phyloP scores from a whole-genome alignment of 805 yeast species.

The Candida tammaniensis region DNA sequence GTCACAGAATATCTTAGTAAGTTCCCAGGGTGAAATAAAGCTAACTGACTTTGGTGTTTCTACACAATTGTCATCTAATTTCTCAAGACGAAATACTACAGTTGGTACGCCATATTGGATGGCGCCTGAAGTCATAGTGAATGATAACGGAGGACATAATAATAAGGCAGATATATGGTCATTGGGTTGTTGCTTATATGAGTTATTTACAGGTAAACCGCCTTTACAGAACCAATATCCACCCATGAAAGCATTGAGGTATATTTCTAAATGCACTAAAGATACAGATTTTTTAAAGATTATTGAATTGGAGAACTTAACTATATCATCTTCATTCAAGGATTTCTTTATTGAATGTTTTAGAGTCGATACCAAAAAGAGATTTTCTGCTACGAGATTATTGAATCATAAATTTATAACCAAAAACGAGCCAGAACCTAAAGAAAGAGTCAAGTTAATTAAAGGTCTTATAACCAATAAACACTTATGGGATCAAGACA shows the following conservation, averaged over 20 bases:
- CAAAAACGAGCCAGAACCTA: slow-evolving; percentile 9
- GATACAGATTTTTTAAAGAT: slow-evolving; percentile 29
- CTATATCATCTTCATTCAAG: slow-evolving; percentile 22
- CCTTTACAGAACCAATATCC: slow-evolving; percentile 48
- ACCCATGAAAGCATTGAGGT: slow-evolving; percentile 45
- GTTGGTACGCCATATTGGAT: slow-evolving; percentile 65
- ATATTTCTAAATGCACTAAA: slow-evolving; percentile 29
- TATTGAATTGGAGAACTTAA: slow-evolving; percentile 22
- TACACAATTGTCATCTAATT: slow-evolving; percentile 40
- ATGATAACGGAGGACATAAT: slow-evolving; percentile 55
- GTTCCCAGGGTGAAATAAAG: slow-evolving; percentile 37
- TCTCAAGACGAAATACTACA: slow-evolving; percentile 42
- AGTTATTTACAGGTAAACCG: slow-evolving; percentile 69
- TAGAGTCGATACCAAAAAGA: slow-evolving; percentile 27
- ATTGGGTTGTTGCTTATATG: slow-evolving; percentile 74
- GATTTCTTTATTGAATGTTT: slow-evolving; percentile 36
- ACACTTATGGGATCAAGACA: slow-evolving; percentile 38
- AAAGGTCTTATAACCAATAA: slow-evolving; percentile 33
- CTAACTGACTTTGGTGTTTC: slow-evolving; percentile 47
- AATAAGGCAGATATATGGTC: slow-evolving; percentile 77
- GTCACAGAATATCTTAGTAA: slow-evolving; percentile 39
- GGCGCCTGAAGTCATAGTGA: slow-evolving; percentile 60
- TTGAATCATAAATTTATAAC: slow-evolving; percentile 33
- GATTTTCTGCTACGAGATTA: slow-evolving; percentile 31
- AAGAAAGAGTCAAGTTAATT: slow-evolving; percentile 16